Evolutionary conservation across 2,329 filamentous ascomycete species (phyloP), one percentile per base, ranked within the genome.

Genomic region (Emergomyces africanus): DNA sequence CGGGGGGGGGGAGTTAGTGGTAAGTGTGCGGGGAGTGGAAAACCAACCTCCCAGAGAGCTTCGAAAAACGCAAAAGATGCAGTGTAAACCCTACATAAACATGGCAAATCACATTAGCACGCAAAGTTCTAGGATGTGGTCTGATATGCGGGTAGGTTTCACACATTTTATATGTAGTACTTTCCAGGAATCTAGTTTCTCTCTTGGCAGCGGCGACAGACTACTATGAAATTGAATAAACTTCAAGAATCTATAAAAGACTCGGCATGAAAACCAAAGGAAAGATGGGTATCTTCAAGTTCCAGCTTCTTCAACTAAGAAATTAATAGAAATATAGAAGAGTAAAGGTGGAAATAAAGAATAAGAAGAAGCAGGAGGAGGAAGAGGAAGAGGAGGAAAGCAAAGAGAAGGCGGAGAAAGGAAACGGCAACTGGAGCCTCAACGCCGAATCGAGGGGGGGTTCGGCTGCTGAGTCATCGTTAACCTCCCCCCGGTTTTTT

Each of bases 1-100:
- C 3, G 30, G 30, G 30, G 30, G 30, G 30, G 30, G 30, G 30
- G 6, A 30, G 3, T 30, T 30, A 30, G 28, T 39, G 23, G 18
- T 9, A 44, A 20, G 42, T 12, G 5, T 39, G 35, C 14, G 50
- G 20, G 14, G 35, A 35, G 33, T 23, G 46, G 46, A 84, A 18
- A 81, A 72, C 80, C 80, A 68, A 82, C 81, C 72, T 89, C 86
- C 84, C 85, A 89, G 54, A 91, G 75, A 37, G 87, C 86, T 76
- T 92, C 88, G 64, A 92, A 90, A 72, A 92, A 90, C 70, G 88
- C 88, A 67, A 85, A 88, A 0, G 87, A 89, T 14, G 88, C 83
- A 9, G 88, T 91, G 70, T 91, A 79, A 37, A 67, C 67, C 71
- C 71, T 64, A 35, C 8, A 10, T 28, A 37, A 46, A 8, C 51